Evolutionary conservation across 2,329 filamentous ascomycete species (phyloP).

Genomic region (Pseudogymnoascus sp.): DNA sequence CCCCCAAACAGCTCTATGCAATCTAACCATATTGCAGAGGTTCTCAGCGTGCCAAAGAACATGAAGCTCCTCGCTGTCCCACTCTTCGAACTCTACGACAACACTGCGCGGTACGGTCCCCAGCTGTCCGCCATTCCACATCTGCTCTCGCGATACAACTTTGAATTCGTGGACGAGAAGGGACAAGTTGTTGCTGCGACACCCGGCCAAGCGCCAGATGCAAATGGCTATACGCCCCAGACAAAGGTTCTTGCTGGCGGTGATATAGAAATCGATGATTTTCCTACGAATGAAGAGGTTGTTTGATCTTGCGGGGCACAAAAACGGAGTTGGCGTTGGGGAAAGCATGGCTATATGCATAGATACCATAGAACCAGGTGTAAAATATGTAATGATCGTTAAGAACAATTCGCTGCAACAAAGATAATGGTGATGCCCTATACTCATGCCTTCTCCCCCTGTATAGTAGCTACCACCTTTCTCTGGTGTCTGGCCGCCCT

Average conservation of each 20-base stretch:
- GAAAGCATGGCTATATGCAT: conserved; percentile 4
- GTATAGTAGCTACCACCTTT: conserved; percentile 84
- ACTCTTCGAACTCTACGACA: conserved; percentile 96
- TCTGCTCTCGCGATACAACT: conserved; percentile 89
- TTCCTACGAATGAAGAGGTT: conserved; percentile 13
- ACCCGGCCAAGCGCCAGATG: conserved; percentile 58
- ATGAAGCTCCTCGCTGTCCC: conserved; percentile 98
- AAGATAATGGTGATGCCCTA: neutral
- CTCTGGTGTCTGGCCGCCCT: conserved; percentile 69
- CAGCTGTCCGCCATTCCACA: conserved; percentile 96
- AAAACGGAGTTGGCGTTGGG: conserved; percentile 8
- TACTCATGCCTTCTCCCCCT: conserved; percentile 61
- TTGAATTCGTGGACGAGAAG: conserved; percentile 92
- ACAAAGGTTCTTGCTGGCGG: conserved; percentile 56
- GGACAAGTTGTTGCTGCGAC: conserved; percentile 81
- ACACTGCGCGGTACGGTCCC: conserved; percentile 87
- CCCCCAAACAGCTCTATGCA: neutral
- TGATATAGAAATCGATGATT: conserved; percentile 52
- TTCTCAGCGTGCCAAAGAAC: conserved; percentile 95
- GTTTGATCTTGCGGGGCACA: neutral
- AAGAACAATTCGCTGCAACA: neutral
- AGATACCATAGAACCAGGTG: conserved; percentile 7
- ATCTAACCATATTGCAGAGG: conserved; percentile 48
- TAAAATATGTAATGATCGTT: conserved; percentile 7
- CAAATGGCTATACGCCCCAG: conserved; percentile 46